Base-by-base conservation (phyloP, 2,329 filamentous ascomycete genomes). In the Epichloe elymi region DNA sequence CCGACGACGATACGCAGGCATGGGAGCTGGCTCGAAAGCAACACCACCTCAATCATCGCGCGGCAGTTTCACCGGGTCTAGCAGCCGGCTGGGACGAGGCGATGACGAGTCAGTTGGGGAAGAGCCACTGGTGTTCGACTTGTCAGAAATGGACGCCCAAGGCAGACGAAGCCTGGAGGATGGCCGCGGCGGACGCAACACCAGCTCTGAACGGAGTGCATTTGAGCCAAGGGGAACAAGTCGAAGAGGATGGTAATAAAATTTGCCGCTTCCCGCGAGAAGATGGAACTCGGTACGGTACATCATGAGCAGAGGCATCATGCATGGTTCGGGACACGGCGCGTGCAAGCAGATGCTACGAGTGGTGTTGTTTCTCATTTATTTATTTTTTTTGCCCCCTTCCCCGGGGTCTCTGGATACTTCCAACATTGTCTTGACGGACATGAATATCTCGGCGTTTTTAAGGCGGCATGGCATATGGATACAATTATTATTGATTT, bases 91-190 rank as follows among this genome's bases (percentile, higher is more conserved):
- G 17, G 61, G 59, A 4, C 67, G 70, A 4, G 68, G 63, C n/a
- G 71, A 74, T 23, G 68, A 71, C 43, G 70, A 73, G 48, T 76
- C 78, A 5, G 66, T 71, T 23, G 81, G 85, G 53, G 84, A 86
- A 50, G 84, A 88, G 59, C 82, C 81, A 0, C 65, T 88, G 10
- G 72, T 88, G 10, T 88, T 88, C 64, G 81, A 84, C 55, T 80
- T 88, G 73, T 85, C 81, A 37, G 84, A 88, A 63, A 77, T 86
- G 61, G 80, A 81, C 57, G 71, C 76, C 17, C 73, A 74, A 51
- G 74, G 74, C 43, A 70, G 79, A 54, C 72, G 76, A 55, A 83
- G 78, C 57, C 63, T 82, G 7, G 80, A 83, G 56, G 79, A 82
- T 54, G 67, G 65, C 1, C 64, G 69, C 42, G 65, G 68, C 3